A percentile compares a stretch with the other conserved stretches of the same genome.
Evolutionary conservation across 768 basidiomycete species (phyloP).

Genomic region (Suillus placidus): DNA sequence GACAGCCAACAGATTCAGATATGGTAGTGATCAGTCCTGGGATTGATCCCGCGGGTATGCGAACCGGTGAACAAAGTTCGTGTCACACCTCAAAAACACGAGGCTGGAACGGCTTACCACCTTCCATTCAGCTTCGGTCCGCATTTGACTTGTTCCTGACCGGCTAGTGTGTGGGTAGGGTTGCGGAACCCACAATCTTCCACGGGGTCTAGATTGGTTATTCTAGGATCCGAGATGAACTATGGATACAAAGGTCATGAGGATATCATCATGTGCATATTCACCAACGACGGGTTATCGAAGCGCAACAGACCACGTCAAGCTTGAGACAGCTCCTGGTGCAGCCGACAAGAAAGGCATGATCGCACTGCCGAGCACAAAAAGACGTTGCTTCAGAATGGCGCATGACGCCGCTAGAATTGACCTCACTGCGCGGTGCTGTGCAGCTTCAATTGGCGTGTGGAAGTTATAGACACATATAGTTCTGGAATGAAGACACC

Average conservation of each 20-base stretch:
- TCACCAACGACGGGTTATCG: background rate
- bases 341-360: background rate
- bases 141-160: conserved; percentile 9
- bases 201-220: conserved; percentile 7
- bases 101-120: conserved; percentile 23
- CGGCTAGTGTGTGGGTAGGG: conserved; percentile 3
- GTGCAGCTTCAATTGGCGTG: background rate
- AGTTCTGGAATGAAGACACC: background rate
- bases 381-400: background rate
- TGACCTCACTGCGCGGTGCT: background rate
- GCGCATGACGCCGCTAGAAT: background rate
- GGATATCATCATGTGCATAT: background rate
- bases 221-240: conserved; percentile 21
- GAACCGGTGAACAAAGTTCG: conserved; percentile 12
- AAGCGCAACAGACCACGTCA: background rate
- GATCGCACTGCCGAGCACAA: background rate
- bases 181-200: conserved; percentile 9
- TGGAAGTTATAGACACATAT: background rate
- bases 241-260: background rate
- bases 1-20: conserved; percentile 15
- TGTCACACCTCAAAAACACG: conserved; percentile 30
- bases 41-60: conserved; percentile 8
- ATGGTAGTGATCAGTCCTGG: conserved; percentile 5
- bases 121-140: conserved; percentile 12
- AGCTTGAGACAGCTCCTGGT: background rate